Evolutionary conservation across 2,329 filamentous ascomycete species (phyloP).

Genomic region (Penicillium sp.): DNA sequence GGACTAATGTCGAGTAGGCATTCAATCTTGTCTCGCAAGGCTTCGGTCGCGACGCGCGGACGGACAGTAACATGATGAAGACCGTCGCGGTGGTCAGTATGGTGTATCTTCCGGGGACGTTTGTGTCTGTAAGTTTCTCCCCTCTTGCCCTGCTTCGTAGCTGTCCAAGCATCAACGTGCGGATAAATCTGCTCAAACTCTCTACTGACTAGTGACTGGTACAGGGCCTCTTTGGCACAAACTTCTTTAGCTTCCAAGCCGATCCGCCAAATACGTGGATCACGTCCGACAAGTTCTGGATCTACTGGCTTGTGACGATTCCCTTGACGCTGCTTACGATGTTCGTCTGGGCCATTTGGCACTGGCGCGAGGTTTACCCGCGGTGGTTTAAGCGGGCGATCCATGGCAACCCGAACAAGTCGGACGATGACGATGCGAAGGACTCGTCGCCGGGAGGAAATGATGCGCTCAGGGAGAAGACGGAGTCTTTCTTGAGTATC

Average conservation of each 20-base stretch:
- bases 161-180: not conserved
- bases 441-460: not conserved
- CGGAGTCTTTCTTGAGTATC: not conserved
- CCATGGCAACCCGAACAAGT: not conserved
- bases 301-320: conserved; percentile 38
- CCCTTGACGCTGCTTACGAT: conserved; percentile 36
- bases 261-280: conserved; percentile 27
- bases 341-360: conserved; percentile 31
- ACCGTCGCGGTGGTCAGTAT: conserved; percentile 34
- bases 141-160: too few species aligned
- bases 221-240: conserved; percentile 41
- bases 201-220: not conserved
- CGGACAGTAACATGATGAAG: conserved; percentile 38
- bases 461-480: not conserved
- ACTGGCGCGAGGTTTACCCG: conserved; percentile 12
- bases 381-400: not conserved
- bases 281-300: conserved; percentile 35
- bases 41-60: conserved; percentile 28
- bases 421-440: not conserved
- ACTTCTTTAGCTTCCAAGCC: conserved; percentile 38
- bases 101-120: conserved; percentile 36
- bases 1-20: conserved; percentile 24
- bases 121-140: conserved; percentile 32
- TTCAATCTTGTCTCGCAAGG: conserved; percentile 41
- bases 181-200: not conserved